phyloP scores from a whole-genome alignment of 2,329 filamentous ascomycete genomes.

The Sporothrix sp. region DNA sequence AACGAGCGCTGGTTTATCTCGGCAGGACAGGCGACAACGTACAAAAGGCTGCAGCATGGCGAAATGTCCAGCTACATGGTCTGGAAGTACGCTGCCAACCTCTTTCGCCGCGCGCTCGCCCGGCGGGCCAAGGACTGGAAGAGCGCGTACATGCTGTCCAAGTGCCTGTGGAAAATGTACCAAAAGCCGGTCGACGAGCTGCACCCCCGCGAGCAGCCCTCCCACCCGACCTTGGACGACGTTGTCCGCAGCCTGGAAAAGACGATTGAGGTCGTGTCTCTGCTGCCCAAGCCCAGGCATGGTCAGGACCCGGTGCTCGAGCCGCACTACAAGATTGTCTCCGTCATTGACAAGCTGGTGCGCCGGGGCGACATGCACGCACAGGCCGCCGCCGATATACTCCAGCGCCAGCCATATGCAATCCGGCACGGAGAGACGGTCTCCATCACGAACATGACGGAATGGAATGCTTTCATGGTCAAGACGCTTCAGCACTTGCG shows the following conservation, averaged over 20 bases:
- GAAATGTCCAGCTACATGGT: constrained; percentile 51
- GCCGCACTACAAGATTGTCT: constrained; percentile 85
- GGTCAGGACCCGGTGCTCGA: constrained; percentile 71
- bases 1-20: constrained; percentile 49
- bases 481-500: constrained; percentile 41
- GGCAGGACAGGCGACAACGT: constrained; percentile 37
- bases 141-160: constrained; percentile 51
- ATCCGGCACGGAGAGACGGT: constrained; percentile 38
- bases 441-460: constrained; percentile 48
- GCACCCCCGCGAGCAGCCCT: constrained; percentile 32
- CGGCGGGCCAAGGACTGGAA: constrained; percentile 48
- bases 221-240: constrained; percentile 30
- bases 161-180: constrained; percentile 57
- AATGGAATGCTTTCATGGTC: constrained; percentile 48
- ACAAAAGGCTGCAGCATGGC: constrained; percentile 42
- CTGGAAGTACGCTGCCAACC: constrained; percentile 49
- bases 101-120: constrained; percentile 47
- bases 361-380: constrained; percentile 37
- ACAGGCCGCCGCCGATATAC: constrained; percentile 41
- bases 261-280: constrained; percentile 40
- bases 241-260: constrained; percentile 42
- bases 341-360: constrained; percentile 73
- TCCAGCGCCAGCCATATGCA: constrained; percentile 48
- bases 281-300: constrained; percentile 44
- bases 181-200: constrained; percentile 37